Percentiles rank a stretch among this genome's conserved stretches.
phyloP scores from a whole-genome alignment of 2,329 filamentous ascomycete genomes.

The Penicillium sp. region DNA sequence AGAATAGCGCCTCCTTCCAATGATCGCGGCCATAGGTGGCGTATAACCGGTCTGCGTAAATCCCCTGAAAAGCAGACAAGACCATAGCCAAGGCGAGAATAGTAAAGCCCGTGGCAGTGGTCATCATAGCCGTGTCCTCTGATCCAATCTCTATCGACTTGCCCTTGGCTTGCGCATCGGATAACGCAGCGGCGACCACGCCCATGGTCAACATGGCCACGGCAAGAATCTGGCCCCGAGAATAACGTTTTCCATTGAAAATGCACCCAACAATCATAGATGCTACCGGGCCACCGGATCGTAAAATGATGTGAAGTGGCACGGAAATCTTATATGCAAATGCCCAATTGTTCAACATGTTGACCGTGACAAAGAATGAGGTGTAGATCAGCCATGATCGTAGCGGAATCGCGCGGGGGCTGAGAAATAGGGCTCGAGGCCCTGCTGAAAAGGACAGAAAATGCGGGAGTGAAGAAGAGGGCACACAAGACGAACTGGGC shows the following conservation, averaged over 20 bases:
- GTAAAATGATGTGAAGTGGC: slow-evolving; percentile 91
- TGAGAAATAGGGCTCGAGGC: slow-evolving; percentile 66
- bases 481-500: slow-evolving; percentile 83
- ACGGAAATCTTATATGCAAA: slow-evolving; percentile 97
- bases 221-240: slow-evolving; percentile 69
- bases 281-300: slow-evolving; percentile 91
- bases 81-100: slow-evolving; percentile 85
- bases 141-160: slow-evolving; percentile 40
- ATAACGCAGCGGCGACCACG: slow-evolving; percentile 82
- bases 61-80: slow-evolving; percentile 86
- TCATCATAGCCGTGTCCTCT: slow-evolving; percentile 26
- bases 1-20: slow-evolving; percentile 96
- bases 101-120: slow-evolving; percentile 59
- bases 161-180: slow-evolving; percentile 77
- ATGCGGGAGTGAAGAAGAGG: slow-evolving; percentile 66
- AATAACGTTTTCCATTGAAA: slow-evolving; percentile 74
- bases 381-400: slow-evolving; percentile 85
- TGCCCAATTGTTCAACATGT: slow-evolving; percentile 93
- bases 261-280: slow-evolving; percentile 88
- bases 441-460: slow-evolving; percentile 60
- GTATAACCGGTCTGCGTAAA: slow-evolving; percentile 92
- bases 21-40: slow-evolving; percentile 70
- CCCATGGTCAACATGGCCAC: slow-evolving; percentile 80
- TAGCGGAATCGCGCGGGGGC: slow-evolving; percentile 73
- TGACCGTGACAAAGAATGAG: slow-evolving; percentile 84